A percentile compares a stretch with the other conserved stretches of the same genome.
These are phyloP conservation scores for Suhomyces vadensis DNA, from an alignment of 805 yeast species.

Conservation along the genomic window DNA sequence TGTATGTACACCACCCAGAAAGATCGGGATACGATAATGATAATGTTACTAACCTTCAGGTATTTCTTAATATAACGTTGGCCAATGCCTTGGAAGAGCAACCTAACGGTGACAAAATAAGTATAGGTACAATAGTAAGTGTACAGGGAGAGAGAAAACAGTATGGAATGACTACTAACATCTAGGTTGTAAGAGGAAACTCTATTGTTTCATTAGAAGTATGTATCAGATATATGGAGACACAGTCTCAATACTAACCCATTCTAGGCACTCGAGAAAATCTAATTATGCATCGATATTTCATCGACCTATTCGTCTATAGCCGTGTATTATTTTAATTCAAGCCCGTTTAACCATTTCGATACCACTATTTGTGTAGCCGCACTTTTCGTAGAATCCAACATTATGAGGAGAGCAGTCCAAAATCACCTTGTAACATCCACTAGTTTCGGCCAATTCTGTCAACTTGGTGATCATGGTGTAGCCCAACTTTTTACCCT, in stretches of 20 bases:
- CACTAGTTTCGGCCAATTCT: slow-evolving; percentile 54
- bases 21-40: background rate
- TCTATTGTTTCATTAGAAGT: slow-evolving; percentile 74
- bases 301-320: background rate
- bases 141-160: slow-evolving; percentile 1
- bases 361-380: slow-evolving; percentile 61
- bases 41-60: slow-evolving; percentile 33
- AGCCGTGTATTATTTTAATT: slow-evolving; percentile 3
- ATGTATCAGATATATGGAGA: slow-evolving; percentile 20
- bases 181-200: slow-evolving; percentile 69
- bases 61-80: slow-evolving; percentile 69
- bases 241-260: slow-evolving; percentile 24
- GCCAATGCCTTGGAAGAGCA: slow-evolving; percentile 69
- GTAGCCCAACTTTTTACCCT: slow-evolving; percentile 81
- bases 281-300: slow-evolving; percentile 16
- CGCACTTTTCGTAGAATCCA: slow-evolving; percentile 88
- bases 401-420: slow-evolving; percentile 86
- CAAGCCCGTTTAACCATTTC: slow-evolving; percentile 63
- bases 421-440: slow-evolving; percentile 85
- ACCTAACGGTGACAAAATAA: slow-evolving; percentile 48
- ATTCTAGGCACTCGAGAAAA: slow-evolving; percentile 35
- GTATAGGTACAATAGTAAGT: slow-evolving; percentile 64
- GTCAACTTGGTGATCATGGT: slow-evolving; percentile 63
- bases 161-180: slow-evolving; percentile 18
- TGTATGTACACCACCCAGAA: slow-evolving; percentile 31